Evolutionary conservation across 2,329 filamentous ascomycete genomes (phyloP), one percentile per base, ranked within the genome.

Genomic region (Colletotrichum eleusines): DNA sequence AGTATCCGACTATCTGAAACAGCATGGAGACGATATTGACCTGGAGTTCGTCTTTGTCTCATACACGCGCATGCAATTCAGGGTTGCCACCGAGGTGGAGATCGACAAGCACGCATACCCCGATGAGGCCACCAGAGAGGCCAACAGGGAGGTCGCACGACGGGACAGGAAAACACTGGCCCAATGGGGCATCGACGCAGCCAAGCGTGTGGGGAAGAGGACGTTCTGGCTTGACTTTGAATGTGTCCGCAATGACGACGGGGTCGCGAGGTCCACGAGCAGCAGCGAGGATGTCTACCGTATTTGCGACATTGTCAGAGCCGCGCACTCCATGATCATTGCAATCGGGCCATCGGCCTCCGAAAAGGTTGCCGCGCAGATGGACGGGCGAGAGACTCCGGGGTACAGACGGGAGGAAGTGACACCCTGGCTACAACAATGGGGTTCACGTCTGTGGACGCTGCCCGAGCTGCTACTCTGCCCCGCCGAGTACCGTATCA

Each of bases 361-460:
- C 16, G 63, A 75, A 50, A 44, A 58, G 55, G 38, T 58, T 8
- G 23, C 55, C 5, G 71, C 78, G 35, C 77, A 79, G 77, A 75
- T 85, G 16, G 16, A 40, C 1, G 20, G 20, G 11, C 11, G 23
- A 20, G 55, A 31, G 23, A 11, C 38, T n/a, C 55, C 55, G 9
- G 38, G 8, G 23, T 58, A 58, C 38, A 44, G 20, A 28, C 55
- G 55, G 18, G 55, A 58, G 23, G 40, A 58, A 18, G 55, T 58
- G 14, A 58, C 55, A 6, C 55, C 55, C 9, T 58, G 38, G 55
- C 38, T 58, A 20, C 76, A 78, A 9, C 76, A 83, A 74, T 86
- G 80, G 84, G 85, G 82, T 23, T 80, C 75, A 12, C 80, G 81
- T 5, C 77, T 87, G 26, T 84, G 84, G 80, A 86, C 84, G 0